phyloP scores from a whole-genome alignment of 2,329 filamentous ascomycete genomes.

The Colletotrichum sp. region DNA sequence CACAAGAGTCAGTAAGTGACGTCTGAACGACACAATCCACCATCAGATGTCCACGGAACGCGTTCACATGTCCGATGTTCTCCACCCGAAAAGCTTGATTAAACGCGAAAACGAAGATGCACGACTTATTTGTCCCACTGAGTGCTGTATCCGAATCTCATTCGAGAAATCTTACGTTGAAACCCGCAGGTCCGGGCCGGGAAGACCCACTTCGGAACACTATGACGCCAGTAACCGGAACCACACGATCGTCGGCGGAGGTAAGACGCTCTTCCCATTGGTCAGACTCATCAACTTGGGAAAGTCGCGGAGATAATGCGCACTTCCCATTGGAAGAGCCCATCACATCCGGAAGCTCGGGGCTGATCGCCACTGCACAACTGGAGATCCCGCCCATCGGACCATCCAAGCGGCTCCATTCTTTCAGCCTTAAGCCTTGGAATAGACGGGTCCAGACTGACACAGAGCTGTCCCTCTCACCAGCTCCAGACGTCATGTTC shows the following conservation, averaged over 20 bases:
- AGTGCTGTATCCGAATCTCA: neutral
- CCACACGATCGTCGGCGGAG: neutral
- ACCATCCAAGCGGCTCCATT: neutral
- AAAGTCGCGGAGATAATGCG: neutral
- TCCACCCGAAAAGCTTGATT: neutral
- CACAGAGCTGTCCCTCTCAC: neutral
- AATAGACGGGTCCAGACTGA: neutral
- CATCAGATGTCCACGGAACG: neutral
- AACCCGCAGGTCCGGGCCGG: neutral
- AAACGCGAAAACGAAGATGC: neutral
- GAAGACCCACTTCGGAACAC: neutral
- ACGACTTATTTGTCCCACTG: neutral
- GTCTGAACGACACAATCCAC: neutral
- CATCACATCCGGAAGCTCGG: neutral
- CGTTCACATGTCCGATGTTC: neutral
- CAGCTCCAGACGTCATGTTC: neutral
- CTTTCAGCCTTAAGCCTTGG: neutral
- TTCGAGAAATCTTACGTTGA: neutral
- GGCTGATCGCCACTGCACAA: neutral
- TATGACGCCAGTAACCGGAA: constrained; percentile 7
- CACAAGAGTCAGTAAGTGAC: neutral
- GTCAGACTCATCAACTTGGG: neutral
- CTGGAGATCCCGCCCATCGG: neutral
- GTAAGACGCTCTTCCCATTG: neutral
- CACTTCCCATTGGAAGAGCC: neutral